phyloP scores from a whole-genome alignment of 768 basidiomycete genomes.

The Mycena galopus region DNA sequence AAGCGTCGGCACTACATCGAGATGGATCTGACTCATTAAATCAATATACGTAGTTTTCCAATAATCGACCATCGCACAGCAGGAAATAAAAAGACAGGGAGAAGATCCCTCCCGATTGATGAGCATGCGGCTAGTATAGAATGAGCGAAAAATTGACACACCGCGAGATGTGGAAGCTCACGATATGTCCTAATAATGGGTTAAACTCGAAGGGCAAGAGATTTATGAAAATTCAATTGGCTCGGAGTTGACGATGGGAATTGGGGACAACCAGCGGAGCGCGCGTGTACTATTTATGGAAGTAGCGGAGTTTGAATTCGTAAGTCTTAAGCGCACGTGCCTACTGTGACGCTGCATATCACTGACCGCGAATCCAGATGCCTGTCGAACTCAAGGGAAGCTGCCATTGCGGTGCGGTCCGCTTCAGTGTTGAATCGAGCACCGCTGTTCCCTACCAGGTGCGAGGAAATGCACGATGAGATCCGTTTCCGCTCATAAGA shows the following conservation, averaged over 20 bases:
- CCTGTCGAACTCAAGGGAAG: constrained; percentile 69
- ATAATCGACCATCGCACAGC: constrained; percentile 56
- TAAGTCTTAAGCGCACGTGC: constrained; percentile 1
- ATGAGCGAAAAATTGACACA: constrained; percentile 62
- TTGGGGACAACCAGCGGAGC: constrained; percentile 62
- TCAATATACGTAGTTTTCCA: constrained; percentile 59
- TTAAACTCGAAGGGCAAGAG: constrained; percentile 55
- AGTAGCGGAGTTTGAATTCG: not conserved
- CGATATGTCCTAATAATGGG: constrained; percentile 65
- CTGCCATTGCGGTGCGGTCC: constrained; percentile 68
- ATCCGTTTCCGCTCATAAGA: not conserved
- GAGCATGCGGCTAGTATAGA: not conserved
- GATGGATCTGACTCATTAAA: constrained; percentile 65
- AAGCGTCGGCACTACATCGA: constrained; percentile 37
- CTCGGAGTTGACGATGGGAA: constrained; percentile 61
- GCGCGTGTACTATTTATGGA: not conserved
- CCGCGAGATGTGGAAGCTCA: constrained; percentile 53
- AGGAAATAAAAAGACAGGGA: not conserved
- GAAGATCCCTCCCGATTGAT: not conserved
- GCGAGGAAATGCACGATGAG: constrained; percentile 14
- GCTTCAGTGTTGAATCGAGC: constrained; percentile 63
- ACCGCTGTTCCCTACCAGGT: constrained; percentile 78
- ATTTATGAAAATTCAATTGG: constrained; percentile 55
- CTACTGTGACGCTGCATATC: too few relatives aligned
- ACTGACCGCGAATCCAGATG: too few relatives aligned